Evolutionary conservation across 2,329 filamentous ascomycete species (phyloP), one percentile per base, ranked within the genome.

Genomic region (Xylaria sp.): DNA sequence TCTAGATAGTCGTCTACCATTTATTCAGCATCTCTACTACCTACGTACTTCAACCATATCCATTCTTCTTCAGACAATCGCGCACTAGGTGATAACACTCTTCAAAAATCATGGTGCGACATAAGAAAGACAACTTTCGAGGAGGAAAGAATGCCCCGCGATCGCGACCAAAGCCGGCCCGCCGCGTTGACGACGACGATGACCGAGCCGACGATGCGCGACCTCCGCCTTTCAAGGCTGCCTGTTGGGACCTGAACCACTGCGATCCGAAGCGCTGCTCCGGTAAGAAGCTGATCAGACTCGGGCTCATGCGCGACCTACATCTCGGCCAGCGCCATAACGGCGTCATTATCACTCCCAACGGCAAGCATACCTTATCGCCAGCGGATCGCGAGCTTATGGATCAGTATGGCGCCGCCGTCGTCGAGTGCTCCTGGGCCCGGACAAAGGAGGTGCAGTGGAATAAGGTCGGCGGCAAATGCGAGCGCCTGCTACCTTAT

Each of bases 391-490:
- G 83, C 60, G 88, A 90, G 52, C 80, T 96, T 15, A 85, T 98
- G 71, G 92, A 96, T 71, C 89, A 93, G 76, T 91, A 92, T 74
- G 95, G 95, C 67, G 94, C 94, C 19, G 95, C 95, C 2, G 95
- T 99, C 2, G 95, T 99, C 17, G 95, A 99, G 80, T 97, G 94
- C 74, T 96, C 92, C 23, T 99, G 95, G 95, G 96, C 96, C 3
- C 85, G 95, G 63, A 92, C 96, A 7, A 84, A 91, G 50, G 95
- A 99, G 77, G 89, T 99, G 4, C 94, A 94, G 55, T 99, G 94
- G 87, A 84, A 83, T 61, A 91, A 91, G 69, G 96, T 99, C 62
- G 95, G 95, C 28, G 95, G 95, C 23, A 95, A 94, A 77, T 96
- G 94, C 77, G 93, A 97, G 81, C 84, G 95, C 57, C 78, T 97